Base-by-base conservation (phyloP, 208 protist species). In the Porcisia hertigi region DNA sequence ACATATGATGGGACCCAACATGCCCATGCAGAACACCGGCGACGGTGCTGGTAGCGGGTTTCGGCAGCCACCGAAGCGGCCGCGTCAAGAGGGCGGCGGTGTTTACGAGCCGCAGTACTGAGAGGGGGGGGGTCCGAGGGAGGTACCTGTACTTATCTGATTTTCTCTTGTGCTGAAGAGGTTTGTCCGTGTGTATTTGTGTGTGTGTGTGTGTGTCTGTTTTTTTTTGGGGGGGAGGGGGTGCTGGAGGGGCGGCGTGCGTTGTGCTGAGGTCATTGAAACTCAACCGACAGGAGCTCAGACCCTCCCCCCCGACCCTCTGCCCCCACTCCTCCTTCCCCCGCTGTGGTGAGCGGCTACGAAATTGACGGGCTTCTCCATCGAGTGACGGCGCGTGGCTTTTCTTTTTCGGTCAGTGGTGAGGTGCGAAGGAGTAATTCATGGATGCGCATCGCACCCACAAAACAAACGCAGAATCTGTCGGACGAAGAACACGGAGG, bases 81-180 rank as follows among this genome's bases (percentile, higher is more conserved):
- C 69, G 65, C 77, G 77, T 47, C 77, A 73, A 18, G 77, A 81
- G 5, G 77, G 71, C 23, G 71, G 58, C 45, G 58, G 71, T 43
- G 77, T 81, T 20, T 81, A 81, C 58, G 77, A 81, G 47, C 77
- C 71, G 30, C 77, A 77, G 65, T 81, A 81, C 55, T 81, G 47
- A 69, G 8, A 60, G 12, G 41, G n/a, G 12, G 25, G n/a, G 47
- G 47, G 47, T 30, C 23, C 43, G 20, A 54, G 9, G 34, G 43
- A 54, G 64, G 64, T 4, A 18, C 9, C n/a, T 66, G 62, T 30
- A 45, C 14, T 18, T 45, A 14, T 23, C 30, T n/a, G 30, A 12
- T 16, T 3, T 36, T 34, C 4, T n/a, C 45, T n/a, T 11, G 20
- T 3, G 5, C 30, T 43, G 7, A 5, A 36, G 30, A 41, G 0